Evolutionary conservation across 2,329 filamentous ascomycete genomes (phyloP).

Genomic region (Thielaviopsis populi): DNA sequence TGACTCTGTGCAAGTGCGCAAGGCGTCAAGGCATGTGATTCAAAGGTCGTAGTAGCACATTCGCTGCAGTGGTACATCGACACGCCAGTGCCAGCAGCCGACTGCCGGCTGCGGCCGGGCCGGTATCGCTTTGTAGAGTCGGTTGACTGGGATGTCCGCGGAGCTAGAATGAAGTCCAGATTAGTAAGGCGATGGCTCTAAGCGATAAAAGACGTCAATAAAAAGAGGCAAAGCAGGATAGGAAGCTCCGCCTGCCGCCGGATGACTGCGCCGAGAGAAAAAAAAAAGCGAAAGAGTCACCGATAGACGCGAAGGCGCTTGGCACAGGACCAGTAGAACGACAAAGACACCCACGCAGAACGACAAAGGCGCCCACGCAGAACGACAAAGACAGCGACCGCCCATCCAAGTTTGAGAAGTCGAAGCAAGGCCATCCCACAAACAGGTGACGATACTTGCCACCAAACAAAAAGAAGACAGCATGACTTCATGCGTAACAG

Average conservation of each 20-base stretch:
- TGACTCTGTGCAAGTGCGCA: not conserved
- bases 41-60: too few relatives aligned
- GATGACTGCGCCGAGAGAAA: not conserved
- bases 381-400: not conserved
- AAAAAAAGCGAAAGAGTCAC: not conserved
- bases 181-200: not conserved
- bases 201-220: not conserved
- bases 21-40: not conserved
- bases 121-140: not conserved
- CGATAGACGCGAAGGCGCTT: not conserved
- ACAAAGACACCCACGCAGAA: not conserved
- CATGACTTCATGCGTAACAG: conserved; percentile 27
- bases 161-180: not conserved
- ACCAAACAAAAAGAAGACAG: not conserved
- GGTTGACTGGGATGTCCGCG: not conserved
- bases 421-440: not conserved
- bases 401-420: not conserved
- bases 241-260: conserved; percentile 3
- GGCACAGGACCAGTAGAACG: not conserved
- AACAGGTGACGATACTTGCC: not conserved
- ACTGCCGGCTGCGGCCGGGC: conserved; percentile 3
- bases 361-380: not conserved
- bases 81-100: not conserved
- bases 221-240: not conserved
- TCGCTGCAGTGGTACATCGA: not conserved